Percentiles rank a stretch among this genome's conserved stretches.
These are phyloP conservation scores for Datisca glomerata DNA, from an alignment of 306 rosid genomes.

Conservation along the genomic window DNA sequence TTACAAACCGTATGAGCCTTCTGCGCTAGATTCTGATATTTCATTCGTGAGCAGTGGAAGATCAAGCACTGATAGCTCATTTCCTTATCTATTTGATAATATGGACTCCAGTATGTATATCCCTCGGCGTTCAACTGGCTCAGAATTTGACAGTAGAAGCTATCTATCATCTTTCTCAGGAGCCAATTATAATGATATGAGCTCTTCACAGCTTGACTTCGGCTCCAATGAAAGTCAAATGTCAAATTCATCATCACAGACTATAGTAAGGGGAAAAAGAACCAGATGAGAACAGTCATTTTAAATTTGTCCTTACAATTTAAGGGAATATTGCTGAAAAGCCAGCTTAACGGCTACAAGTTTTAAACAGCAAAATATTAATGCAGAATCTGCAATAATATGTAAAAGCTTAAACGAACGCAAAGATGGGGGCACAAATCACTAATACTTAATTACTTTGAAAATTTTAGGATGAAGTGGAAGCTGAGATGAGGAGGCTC, in stretches of 20 bases:
- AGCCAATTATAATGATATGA: background rate
- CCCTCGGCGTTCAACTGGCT: conserved; percentile 26
- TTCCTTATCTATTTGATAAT: conserved; percentile 25
- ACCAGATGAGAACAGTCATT: background rate
- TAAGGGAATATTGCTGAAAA: background rate
- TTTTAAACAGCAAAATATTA: too few species aligned
- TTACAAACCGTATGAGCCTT: conserved; percentile 31
- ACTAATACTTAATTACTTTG: background rate
- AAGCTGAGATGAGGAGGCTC: conserved; percentile 81
- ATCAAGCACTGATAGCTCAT: conserved; percentile 36
- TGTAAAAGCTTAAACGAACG: too few species aligned
- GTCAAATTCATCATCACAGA: background rate
- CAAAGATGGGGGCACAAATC: too few species aligned
- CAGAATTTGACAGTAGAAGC: conserved; percentile 29
- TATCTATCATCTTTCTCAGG: background rate
- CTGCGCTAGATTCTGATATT: conserved; percentile 37
- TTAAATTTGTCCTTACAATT: background rate
- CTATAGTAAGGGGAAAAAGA: background rate
- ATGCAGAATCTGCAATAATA: too few species aligned
- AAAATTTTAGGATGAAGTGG: conserved; percentile 46
- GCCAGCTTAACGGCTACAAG: too few species aligned
- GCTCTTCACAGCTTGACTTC: background rate
- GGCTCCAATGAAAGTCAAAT: background rate
- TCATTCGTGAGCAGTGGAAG: conserved; percentile 64
- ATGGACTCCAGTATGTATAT: conserved; percentile 13